A percentile compares a stretch with the other conserved stretches of the same genome.
These are phyloP conservation scores for Fusarium sp. DNA, from an alignment of 2,329 filamentous ascomycete genomes.

Conservation along the genomic window DNA sequence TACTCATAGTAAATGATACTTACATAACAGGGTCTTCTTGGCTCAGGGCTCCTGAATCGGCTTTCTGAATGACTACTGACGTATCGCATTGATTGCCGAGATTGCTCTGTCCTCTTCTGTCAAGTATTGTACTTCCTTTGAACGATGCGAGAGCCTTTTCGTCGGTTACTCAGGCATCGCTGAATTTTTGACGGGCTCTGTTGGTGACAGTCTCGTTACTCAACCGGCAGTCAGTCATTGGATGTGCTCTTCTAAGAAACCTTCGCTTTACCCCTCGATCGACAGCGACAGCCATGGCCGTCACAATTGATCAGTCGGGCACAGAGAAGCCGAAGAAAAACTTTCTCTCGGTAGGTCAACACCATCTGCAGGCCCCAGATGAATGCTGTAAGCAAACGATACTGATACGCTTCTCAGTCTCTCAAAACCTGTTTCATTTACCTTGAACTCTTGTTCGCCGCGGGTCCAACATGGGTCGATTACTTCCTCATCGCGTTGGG, in stretches of 20 bases:
- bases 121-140: not conserved
- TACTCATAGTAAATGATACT: not conserved
- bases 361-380: not conserved
- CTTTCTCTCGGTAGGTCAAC: slow-evolving; percentile 23
- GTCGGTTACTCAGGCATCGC: not conserved
- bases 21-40: not conserved
- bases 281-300: slow-evolving; percentile 19
- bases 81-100: not conserved
- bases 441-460: slow-evolving; percentile 53
- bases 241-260: not conserved
- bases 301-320: slow-evolving; percentile 13
- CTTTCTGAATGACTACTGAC: not conserved
- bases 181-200: not conserved
- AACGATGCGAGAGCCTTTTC: not conserved
- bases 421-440: slow-evolving; percentile 41
- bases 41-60: slow-evolving; percentile 27
- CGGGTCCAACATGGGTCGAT: slow-evolving; percentile 53
- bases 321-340: slow-evolving; percentile 19
- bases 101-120: not conserved
- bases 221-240: not conserved
- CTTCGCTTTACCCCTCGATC: not conserved
- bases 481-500: slow-evolving; percentile 53
- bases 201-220: not conserved
- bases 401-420: not conserved
- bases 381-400: not conserved